Percentiles rank a stretch among this genome's conserved stretches.
phyloP scores from a whole-genome alignment of 768 basidiomycete genomes.

The Termitomyces sp. region DNA sequence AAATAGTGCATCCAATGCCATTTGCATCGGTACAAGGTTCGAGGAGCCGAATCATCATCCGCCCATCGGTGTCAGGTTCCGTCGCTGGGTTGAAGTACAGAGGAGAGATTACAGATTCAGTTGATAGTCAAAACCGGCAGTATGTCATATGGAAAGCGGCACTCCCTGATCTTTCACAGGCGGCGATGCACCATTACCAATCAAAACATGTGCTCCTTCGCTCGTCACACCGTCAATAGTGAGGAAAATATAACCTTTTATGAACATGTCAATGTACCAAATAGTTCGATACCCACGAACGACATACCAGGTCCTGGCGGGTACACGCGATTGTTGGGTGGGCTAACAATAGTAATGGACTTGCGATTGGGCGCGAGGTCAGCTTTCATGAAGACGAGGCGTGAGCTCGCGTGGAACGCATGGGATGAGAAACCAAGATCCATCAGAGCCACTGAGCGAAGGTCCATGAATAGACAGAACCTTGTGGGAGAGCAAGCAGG shows the following conservation, averaged over 20 bases:
- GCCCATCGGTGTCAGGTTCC: constrained; percentile 25
- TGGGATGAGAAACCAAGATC: constrained; percentile 44
- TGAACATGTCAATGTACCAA: background rate
- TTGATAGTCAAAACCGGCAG: background rate
- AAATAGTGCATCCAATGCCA: constrained; percentile 31
- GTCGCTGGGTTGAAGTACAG: constrained; percentile 15
- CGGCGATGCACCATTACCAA: constrained; percentile 37
- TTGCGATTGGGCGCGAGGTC: constrained; percentile 29
- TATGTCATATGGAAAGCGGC: constrained; percentile 11
- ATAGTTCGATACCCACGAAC: constrained; percentile 5
- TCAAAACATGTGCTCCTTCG: constrained; percentile 33
- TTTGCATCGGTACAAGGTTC: constrained; percentile 35
- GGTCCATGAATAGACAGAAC: background rate
- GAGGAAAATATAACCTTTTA: constrained; percentile 26
- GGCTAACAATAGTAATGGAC: constrained; percentile 32
- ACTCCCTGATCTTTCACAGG: constrained; percentile 35
- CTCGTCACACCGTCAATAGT: constrained; percentile 35
- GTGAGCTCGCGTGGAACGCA: constrained; percentile 38
- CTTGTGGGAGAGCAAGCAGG: background rate
- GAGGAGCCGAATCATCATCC: constrained; percentile 38
- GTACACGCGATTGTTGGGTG: constrained; percentile 35
- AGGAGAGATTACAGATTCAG: background rate
- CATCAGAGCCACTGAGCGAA: constrained; percentile 32
- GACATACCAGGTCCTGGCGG: constrained; percentile 39
- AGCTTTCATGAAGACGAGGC: constrained; percentile 36